A percentile compares a stretch with the other conserved stretches of the same genome.
These are phyloP conservation scores for Triticum turgidum DNA, from an alignment of 176 grass and related monocot species.

Conservation along the genomic window DNA sequence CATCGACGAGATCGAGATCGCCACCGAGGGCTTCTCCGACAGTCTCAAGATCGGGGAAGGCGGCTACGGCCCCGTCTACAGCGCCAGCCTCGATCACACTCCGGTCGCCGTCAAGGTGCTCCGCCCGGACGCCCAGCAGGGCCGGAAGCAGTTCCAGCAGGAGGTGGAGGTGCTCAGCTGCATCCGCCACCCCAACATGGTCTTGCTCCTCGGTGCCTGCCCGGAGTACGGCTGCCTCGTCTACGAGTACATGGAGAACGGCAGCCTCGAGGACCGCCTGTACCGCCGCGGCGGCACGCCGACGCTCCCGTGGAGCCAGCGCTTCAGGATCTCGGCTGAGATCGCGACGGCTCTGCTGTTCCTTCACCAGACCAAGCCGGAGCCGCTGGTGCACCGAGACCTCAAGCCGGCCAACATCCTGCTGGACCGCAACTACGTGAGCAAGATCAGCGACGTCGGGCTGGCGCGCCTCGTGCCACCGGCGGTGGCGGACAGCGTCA, in stretches of 20 bases:
- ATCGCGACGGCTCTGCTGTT: slow-evolving; percentile 79
- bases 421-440: slow-evolving; percentile 89
- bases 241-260: slow-evolving; percentile 95
- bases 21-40: slow-evolving; percentile 81
- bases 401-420: slow-evolving; percentile 94
- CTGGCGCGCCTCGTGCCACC: slow-evolving; percentile 79
- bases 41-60: slow-evolving; percentile 89
- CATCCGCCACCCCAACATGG: slow-evolving; percentile 98
- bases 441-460: slow-evolving; percentile 98
- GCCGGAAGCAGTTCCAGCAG: slow-evolving; percentile 93
- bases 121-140: slow-evolving; percentile 74
- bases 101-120: slow-evolving; percentile 91
- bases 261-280: slow-evolving; percentile 87
- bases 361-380: slow-evolving; percentile 84
- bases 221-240: slow-evolving; percentile 89
- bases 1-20: slow-evolving; percentile 84
- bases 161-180: slow-evolving; percentile 92
- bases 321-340: slow-evolving; percentile 82
- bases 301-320: slow-evolving; percentile 59
- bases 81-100: slow-evolving; percentile 79
- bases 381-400: slow-evolving; percentile 93
- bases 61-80: slow-evolving; percentile 91
- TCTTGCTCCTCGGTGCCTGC: slow-evolving; percentile 86
- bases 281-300: slow-evolving; percentile 64
- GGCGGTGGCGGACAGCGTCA: slow-evolving; percentile 72